Percentiles rank a stretch among this genome's conserved stretches.
Conservation (phyloP, 31 red algal species). For the Endocladia muricata region DNA sequence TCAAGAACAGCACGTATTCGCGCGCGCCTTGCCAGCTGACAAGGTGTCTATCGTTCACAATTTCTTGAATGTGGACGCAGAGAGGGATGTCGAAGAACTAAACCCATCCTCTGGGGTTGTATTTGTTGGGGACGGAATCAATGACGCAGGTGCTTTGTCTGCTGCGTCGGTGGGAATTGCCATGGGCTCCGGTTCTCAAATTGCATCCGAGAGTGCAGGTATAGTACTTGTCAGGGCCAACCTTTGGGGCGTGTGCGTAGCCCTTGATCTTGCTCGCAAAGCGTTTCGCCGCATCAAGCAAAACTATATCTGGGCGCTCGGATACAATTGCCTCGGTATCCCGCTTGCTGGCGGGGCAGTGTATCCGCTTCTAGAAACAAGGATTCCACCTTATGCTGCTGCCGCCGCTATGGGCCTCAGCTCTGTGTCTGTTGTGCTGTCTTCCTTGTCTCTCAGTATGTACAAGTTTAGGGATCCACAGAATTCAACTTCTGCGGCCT, state of each 20-base stretch:
- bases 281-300: slow-evolving; percentile 38
- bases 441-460: not conserved
- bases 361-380: slow-evolving; percentile 22
- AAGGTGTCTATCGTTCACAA: slow-evolving; percentile 2
- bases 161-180: slow-evolving; percentile 44
- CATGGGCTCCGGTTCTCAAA: slow-evolving; percentile 25
- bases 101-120: not conserved
- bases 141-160: slow-evolving; percentile 74
- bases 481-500: too few species aligned
- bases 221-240: slow-evolving; percentile 37
- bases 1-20: slow-evolving; percentile 2
- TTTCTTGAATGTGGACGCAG: not conserved
- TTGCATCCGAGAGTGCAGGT: slow-evolving; percentile 47
- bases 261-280: slow-evolving; percentile 23
- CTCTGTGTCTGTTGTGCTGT: slow-evolving; percentile 34
- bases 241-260: slow-evolving; percentile 14
- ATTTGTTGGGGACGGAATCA: slow-evolving; percentile 79
- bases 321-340: slow-evolving; percentile 39
- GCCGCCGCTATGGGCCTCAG: slow-evolving; percentile 63
- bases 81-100: not conserved
- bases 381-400: slow-evolving; percentile 50
- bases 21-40: slow-evolving; percentile 37
- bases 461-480: too few species aligned
- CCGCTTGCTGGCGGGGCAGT: slow-evolving; percentile 54
- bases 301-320: slow-evolving; percentile 56